Evolutionary conservation across 345 rosid genomes (phyloP).

Genomic region (Nasturtium officinale): DNA sequence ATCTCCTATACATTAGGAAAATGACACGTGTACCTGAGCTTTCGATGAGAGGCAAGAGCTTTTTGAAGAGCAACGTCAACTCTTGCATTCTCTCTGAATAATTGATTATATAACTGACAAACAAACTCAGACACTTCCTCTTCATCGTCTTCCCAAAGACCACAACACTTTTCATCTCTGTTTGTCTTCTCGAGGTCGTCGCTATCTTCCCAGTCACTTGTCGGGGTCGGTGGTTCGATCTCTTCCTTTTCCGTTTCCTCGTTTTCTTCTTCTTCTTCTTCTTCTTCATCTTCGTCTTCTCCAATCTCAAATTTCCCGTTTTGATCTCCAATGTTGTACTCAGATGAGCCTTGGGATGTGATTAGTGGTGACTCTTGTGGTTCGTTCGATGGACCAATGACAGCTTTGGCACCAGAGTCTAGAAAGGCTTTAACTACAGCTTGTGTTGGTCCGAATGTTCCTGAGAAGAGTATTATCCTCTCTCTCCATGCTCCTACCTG

Average conservation of each 20-base stretch:
- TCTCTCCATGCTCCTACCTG: conserved; percentile 99
- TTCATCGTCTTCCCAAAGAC: conserved; percentile 79
- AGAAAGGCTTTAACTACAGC: conserved; percentile 50
- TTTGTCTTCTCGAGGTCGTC: conserved; percentile 67
- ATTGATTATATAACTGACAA: conserved; percentile 62
- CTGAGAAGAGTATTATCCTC: conserved; percentile 85
- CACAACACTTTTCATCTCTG: conserved; percentile 34
- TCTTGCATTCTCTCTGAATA: conserved; percentile 70
- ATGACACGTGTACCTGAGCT: conserved; percentile 79
- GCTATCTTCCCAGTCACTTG: conserved; percentile 96
- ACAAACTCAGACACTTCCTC: conserved; percentile 74
- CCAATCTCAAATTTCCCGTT: conserved; percentile 93
- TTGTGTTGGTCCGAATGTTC: conserved; percentile 74
- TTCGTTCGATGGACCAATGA: conserved; percentile 69
- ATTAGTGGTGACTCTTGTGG: conserved; percentile 63
- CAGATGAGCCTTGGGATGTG: conserved; percentile 56
- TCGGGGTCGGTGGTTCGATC: conserved; percentile 58
- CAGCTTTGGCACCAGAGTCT: conserved; percentile 93
- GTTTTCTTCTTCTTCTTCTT: conserved; percentile 59
- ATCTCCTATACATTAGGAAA: conserved; percentile 54
- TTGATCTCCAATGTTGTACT: conserved; percentile 50
- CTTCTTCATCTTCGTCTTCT: conserved; percentile 79
- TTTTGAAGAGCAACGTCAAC: conserved; percentile 71
- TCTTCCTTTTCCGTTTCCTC: conserved; percentile 74
- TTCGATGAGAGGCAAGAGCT: conserved; percentile 70